phyloP scores from a whole-genome alignment of 768 basidiomycete genomes.

The Cystobasidiopsis lactophilus region DNA sequence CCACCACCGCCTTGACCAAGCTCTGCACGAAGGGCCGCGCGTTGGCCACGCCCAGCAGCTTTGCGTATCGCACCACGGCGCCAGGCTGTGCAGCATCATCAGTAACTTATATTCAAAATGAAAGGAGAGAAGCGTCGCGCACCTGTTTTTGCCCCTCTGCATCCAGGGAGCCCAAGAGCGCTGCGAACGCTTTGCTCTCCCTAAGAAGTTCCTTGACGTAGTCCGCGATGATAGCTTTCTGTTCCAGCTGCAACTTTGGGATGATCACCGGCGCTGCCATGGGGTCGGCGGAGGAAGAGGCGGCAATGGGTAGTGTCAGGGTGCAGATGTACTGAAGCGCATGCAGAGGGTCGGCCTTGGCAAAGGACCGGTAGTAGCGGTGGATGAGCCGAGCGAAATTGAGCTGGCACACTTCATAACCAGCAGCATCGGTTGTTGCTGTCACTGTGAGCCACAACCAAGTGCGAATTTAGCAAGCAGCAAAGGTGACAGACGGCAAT shows the following conservation, averaged over 20 bases:
- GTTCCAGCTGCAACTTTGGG: conserved; percentile 45
- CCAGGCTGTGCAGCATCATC: conserved; percentile 37
- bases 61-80: conserved; percentile 59
- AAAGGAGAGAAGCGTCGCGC: background rate
- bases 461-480: background rate
- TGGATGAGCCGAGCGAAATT: conserved; percentile 68
- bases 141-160: conserved; percentile 60
- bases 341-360: conserved; percentile 75
- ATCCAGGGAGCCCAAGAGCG: conserved; percentile 79
- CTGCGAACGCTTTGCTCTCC: conserved; percentile 43
- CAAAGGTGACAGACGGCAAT: background rate
- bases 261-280: conserved; percentile 60
- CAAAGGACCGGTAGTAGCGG: conserved; percentile 81
- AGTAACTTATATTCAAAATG: background rate
- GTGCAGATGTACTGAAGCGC: conserved; percentile 88
- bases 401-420: conserved; percentile 30
- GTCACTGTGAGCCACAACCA: background rate
- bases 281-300: conserved; percentile 36
- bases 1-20: conserved; percentile 64
- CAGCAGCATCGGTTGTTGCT: background rate
- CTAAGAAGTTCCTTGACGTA: conserved; percentile 28
- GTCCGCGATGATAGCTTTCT: conserved; percentile 16
- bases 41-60: conserved; percentile 47
- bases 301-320: conserved; percentile 50
- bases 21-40: conserved; percentile 49